A percentile compares a stretch with the other conserved stretches of the same genome.
Evolutionary conservation across 2,329 filamentous ascomycete species (phyloP).

Genomic region (Ascomycota sp.): DNA sequence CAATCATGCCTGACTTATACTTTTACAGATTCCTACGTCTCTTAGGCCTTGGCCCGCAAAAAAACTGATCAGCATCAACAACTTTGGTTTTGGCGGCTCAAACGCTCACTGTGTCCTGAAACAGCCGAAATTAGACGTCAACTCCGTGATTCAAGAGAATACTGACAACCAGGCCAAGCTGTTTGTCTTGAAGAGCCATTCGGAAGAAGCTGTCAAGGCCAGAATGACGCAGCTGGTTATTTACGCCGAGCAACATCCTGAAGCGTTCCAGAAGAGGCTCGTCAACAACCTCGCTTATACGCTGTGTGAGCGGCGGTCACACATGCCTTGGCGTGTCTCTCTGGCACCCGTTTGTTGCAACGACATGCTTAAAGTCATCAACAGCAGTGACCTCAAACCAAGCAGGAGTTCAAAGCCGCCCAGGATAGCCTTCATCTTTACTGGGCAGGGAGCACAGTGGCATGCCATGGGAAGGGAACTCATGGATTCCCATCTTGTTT

Average conservation of each 20-base stretch:
- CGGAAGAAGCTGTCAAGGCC: slow-evolving; percentile 13
- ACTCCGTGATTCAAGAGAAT: slow-evolving; percentile 2
- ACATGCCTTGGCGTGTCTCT: slow-evolving; percentile 22
- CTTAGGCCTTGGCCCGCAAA: slow-evolving; percentile 24
- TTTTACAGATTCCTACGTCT: slow-evolving; percentile 10
- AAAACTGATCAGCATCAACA: slow-evolving; percentile 29
- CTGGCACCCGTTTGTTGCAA: slow-evolving; percentile 21
- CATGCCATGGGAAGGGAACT: slow-evolving; percentile 18
- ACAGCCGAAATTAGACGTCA: not conserved
- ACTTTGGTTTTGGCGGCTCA: slow-evolving; percentile 24
- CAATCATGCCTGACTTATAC: too few relatives aligned
- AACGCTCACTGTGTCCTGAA: slow-evolving; percentile 23
- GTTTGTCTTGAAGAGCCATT: slow-evolving; percentile 21
- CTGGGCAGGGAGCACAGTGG: slow-evolving; percentile 20
- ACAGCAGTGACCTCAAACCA: slow-evolving; percentile 8
- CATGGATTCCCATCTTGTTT: slow-evolving; percentile 13
- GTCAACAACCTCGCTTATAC: slow-evolving; percentile 27
- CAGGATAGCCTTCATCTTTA: slow-evolving; percentile 14
- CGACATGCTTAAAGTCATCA: slow-evolving; percentile 22
- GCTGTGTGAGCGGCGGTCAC: slow-evolving; percentile 21
- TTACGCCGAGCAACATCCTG: slow-evolving; percentile 19
- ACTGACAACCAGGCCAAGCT: slow-evolving; percentile 9
- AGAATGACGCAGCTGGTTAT: slow-evolving; percentile 13
- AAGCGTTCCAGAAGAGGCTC: slow-evolving; percentile 19
- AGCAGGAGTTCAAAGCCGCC: slow-evolving; percentile 4